phyloP scores from a whole-genome alignment of 2,329 filamentous ascomycete species.

The Trichoderma afroharzianum region DNA sequence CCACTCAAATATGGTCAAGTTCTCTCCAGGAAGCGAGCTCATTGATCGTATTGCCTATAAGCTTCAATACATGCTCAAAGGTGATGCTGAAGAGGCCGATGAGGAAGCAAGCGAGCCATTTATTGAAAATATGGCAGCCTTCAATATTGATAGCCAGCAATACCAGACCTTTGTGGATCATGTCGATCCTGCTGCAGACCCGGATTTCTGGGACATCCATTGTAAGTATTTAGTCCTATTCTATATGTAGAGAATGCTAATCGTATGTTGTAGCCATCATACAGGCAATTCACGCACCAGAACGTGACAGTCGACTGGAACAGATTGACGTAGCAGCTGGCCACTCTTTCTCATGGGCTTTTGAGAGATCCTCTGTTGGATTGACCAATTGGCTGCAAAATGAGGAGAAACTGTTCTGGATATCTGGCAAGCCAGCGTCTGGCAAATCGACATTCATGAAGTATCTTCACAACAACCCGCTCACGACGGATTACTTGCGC shows the following conservation, averaged over 20 bases:
- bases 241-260: not conserved
- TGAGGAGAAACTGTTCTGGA: not conserved
- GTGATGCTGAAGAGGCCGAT: rapidly evolving
- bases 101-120: not conserved
- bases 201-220: not conserved
- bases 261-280: not conserved
- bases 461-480: not conserved
- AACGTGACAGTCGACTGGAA: not conserved
- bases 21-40: not conserved
- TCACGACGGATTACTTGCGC: not conserved
- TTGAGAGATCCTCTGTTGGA: not conserved
- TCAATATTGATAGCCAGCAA: rapidly evolving
- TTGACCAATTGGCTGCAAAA: not conserved
- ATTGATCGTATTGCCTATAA: not conserved
- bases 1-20: constrained; percentile 11
- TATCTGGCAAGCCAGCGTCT: not conserved
- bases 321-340: not conserved
- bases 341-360: not conserved
- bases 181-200: not conserved
- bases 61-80: not conserved
- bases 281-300: not conserved
- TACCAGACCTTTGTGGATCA: not conserved
- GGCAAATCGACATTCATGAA: constrained; percentile 12
- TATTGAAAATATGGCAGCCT: not conserved
- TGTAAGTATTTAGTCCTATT: not conserved